These are phyloP conservation scores for Dothideomycetidae sp. DNA, from an alignment of 2,329 filamentous ascomycete species.

Conservation along the genomic window DNA sequence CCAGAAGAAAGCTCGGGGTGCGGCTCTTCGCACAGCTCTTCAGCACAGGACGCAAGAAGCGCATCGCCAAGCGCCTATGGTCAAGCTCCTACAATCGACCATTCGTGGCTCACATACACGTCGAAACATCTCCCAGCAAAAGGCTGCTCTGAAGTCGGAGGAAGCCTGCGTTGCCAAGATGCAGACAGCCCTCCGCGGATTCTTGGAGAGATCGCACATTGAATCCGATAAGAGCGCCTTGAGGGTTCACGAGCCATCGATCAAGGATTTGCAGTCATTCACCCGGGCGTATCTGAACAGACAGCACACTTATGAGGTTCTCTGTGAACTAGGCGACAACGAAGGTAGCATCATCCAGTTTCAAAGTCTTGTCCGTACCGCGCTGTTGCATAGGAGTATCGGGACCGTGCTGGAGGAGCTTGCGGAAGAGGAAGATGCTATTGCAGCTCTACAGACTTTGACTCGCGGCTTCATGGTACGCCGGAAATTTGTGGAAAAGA, in stretches of 20 bases:
- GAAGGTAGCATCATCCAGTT: constrained; percentile 53
- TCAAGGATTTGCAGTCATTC: constrained; percentile 51
- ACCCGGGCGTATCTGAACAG: constrained; percentile 53
- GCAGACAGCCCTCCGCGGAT: constrained; percentile 39
- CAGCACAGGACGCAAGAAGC: constrained; percentile 8
- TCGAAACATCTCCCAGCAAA: constrained; percentile 10
- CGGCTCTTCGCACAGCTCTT: constrained; percentile 4
- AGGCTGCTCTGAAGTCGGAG: constrained; percentile 29
- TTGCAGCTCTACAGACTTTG: constrained; percentile 61
- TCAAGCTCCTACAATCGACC: constrained; percentile 27
- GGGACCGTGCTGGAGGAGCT: constrained; percentile 62
- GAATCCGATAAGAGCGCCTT: constrained; percentile 38
- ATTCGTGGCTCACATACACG: constrained; percentile 21
- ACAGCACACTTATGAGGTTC: constrained; percentile 44
- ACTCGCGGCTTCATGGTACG: constrained; percentile 63
- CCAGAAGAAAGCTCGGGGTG: constrained; percentile 10
- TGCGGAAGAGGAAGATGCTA: constrained; percentile 65
- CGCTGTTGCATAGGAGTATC: constrained; percentile 61
- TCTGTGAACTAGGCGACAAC: constrained; percentile 56
- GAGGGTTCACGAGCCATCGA: constrained; percentile 40
- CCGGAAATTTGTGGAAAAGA: constrained; percentile 65
- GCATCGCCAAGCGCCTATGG: constrained; percentile 4
- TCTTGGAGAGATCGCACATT: constrained; percentile 30
- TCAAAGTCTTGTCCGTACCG: constrained; percentile 64
- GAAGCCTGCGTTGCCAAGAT: constrained; percentile 32